Evolutionary conservation across 208 protist genomes (phyloP).

Genomic region (Phytomonas francai): DNA sequence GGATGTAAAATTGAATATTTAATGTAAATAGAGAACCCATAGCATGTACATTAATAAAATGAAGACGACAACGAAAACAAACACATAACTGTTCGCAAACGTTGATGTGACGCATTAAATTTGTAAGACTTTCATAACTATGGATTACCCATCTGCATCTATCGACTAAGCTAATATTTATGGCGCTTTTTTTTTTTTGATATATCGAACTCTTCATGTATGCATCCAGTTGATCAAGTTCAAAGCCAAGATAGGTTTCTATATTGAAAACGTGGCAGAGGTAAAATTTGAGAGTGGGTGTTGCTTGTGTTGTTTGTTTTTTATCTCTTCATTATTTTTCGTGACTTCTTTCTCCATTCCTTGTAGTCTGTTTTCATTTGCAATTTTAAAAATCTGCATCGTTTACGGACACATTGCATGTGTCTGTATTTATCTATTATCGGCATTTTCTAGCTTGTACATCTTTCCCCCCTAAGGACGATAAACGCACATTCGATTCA

Average conservation of each 20-base stretch:
- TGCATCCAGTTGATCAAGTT: background rate
- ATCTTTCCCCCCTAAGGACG: background rate
- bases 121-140: background rate
- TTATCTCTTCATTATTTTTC: constrained; percentile 9
- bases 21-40: background rate
- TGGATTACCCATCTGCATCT: background rate
- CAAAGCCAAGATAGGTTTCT: background rate
- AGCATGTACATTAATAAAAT: background rate
- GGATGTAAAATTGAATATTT: background rate
- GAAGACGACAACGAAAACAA: background rate
- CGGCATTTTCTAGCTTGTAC: background rate
- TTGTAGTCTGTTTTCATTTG: background rate
- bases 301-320: constrained; percentile 6
- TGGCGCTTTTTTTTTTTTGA: background rate
- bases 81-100: background rate
- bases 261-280: background rate
- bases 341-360: constrained; percentile 15
- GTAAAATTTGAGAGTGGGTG: background rate
- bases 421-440: constrained; percentile 8
- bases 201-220: constrained; percentile 2
- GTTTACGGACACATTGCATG: constrained; percentile 7
- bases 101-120: background rate
- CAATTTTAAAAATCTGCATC: constrained; percentile 5
- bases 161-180: background rate
- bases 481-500: background rate